A percentile compares a stretch with the other conserved stretches of the same genome.
phyloP scores from a whole-genome alignment of 2,329 filamentous ascomycete genomes.

The Trichophyton rubrum region DNA sequence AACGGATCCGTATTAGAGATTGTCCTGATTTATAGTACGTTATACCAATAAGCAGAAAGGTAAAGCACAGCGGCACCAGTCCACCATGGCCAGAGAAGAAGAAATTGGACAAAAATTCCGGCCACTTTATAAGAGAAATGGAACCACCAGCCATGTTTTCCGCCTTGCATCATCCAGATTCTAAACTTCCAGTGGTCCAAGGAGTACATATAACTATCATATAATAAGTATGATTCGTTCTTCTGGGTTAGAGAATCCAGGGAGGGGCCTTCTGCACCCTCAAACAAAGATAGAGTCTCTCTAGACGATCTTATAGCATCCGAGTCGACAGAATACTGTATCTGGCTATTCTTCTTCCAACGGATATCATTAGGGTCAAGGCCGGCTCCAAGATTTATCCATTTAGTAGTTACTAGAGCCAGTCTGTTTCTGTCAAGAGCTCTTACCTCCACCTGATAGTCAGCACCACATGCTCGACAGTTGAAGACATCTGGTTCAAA shows the following conservation, averaged over 20 bases:
- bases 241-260: background rate
- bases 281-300: background rate
- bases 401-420: background rate
- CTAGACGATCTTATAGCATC: background rate
- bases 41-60: background rate
- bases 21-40: background rate
- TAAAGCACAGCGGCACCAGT: background rate
- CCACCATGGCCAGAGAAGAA: background rate
- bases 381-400: background rate
- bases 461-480: background rate
- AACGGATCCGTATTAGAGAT: background rate
- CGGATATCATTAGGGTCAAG: background rate
- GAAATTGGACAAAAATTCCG: background rate
- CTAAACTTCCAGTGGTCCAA: background rate
- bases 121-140: background rate
- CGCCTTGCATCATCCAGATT: background rate
- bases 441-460: background rate
- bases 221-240: background rate
- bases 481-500: background rate
- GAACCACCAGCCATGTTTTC: background rate
- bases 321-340: background rate
- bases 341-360: background rate
- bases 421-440: background rate
- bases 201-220: background rate
- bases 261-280: background rate